Evolutionary conservation across 495 filamentous ascomycete species (phyloP), one percentile per base, ranked within the genome.

Genomic region (Aspergillus conjunctus): DNA sequence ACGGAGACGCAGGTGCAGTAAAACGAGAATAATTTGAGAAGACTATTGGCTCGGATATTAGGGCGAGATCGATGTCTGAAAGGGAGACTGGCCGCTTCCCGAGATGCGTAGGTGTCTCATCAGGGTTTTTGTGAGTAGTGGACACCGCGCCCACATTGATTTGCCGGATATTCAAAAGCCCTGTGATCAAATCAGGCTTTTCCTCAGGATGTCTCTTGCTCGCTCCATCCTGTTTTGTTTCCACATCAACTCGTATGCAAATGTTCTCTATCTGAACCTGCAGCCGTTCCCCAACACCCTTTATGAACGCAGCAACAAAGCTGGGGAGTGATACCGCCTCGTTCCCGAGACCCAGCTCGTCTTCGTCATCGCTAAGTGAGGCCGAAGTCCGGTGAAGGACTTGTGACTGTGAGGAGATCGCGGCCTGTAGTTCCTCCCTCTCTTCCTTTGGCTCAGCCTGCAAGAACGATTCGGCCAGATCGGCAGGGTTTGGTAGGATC

Each of bases 401-500:
- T 50, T 78, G 71, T 32, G 88, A 86, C 51, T 87, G 84, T 7
- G 86, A 87, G 6, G 85, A 79, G 17, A 97, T 78, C 6, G 89
- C 91, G 54, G 89, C 86, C 72, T 94, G 84, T 31, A 98, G 76
- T 71, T 91, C 84, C 34, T 82, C 83, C 64, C 86, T 89, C 67
- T 94, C 90, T 56, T 88, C 84, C 44, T 71, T 72, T 1, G 92
- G 89, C 64, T 97, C 91, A 1, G 91, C 83, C 63, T 91, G 83
- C 14, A 98, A 79, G 73, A 97, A 97, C 0, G 90, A 95, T 70
- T 92, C 82, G 4, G 93, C 93, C 32, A 98, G 81, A 58, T 93
- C 88, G 61, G 87, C 82, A n/a, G 91, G 85, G 15, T 89, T 91
- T 4, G 91, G 91, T 11, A 96, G 54, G 37, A 68, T 65, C 7